These are phyloP conservation scores for Mucor velutinosus DNA, from an alignment of 371 early-diverging fungal genomes.

Conservation along the genomic window DNA sequence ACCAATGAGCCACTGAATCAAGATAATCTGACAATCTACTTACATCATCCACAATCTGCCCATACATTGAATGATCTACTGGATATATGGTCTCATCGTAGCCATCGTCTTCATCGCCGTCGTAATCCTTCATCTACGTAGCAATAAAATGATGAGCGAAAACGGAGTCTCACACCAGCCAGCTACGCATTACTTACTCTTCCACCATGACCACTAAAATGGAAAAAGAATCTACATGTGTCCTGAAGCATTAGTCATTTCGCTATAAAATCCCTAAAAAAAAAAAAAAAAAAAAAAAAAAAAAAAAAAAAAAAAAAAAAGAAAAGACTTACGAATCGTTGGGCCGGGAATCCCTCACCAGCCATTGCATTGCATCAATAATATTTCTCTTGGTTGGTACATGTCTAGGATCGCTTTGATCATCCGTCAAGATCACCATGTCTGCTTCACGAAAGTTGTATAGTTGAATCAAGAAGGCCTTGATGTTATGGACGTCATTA, in stretches of 20 bases:
- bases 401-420: slow-evolving; percentile 60
- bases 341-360: slow-evolving; percentile 74
- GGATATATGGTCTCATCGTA: slow-evolving; percentile 64
- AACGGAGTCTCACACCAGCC: not conserved
- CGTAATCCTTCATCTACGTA: slow-evolving; percentile 45
- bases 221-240: slow-evolving; percentile 68
- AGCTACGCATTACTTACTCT: slow-evolving; percentile 30
- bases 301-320: not conserved
- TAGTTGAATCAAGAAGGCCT: slow-evolving; percentile 61
- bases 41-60: slow-evolving; percentile 85
- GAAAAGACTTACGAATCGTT: slow-evolving; percentile 75
- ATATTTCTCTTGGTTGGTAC: slow-evolving; percentile 86
- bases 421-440: slow-evolving; percentile 86
- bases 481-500: slow-evolving; percentile 88
- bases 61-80: slow-evolving; percentile 72
- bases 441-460: slow-evolving; percentile 69
- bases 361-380: slow-evolving; percentile 83
- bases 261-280: not conserved
- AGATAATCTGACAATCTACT: not conserved
- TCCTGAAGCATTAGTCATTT: not conserved
- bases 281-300: not conserved
- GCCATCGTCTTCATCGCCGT: slow-evolving; percentile 87
- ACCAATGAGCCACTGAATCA: not conserved
- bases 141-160: not conserved
- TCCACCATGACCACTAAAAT: slow-evolving; percentile 89